phyloP scores from a whole-genome alignment of 352 stramenopile genomes.

The Phytophthora syringae region DNA sequence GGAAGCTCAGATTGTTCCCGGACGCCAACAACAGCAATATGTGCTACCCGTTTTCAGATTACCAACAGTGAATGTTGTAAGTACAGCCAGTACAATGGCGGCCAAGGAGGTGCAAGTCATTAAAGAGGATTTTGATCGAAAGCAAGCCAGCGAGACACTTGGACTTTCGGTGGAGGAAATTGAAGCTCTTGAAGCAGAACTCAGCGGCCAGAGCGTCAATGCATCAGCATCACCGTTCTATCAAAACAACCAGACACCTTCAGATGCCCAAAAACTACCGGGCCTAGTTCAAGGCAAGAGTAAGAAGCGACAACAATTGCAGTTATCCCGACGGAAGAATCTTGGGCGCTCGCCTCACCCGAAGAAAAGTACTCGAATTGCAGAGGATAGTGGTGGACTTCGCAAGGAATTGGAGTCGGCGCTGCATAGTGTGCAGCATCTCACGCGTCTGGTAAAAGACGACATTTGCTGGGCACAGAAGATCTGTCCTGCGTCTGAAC shows the following conservation, averaged over 20 bases:
- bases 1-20: constrained; percentile 21
- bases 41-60: constrained; percentile 78
- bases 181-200: constrained; percentile 59
- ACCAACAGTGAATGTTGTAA: constrained; percentile 59
- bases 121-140: constrained; percentile 59
- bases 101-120: constrained; percentile 49
- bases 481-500: constrained; percentile 67
- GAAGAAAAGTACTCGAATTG: constrained; percentile 24
- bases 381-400: constrained; percentile 36
- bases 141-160: constrained; percentile 68
- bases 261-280: constrained; percentile 25
- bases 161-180: constrained; percentile 76
- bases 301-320: constrained; percentile 14
- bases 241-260: constrained; percentile 15
- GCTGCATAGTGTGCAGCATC: constrained; percentile 66
- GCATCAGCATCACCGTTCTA: background rate
- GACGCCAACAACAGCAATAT: constrained; percentile 34
- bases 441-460: constrained; percentile 74
- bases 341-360: background rate
- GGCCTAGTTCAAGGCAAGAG: constrained; percentile 16
- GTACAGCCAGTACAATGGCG: constrained; percentile 43
- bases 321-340: constrained; percentile 19
- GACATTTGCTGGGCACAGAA: constrained; percentile 75
- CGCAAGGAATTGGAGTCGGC: constrained; percentile 64
- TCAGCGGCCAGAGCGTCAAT: constrained; percentile 35